Evolutionary conservation across 306 rosid genomes (phyloP).

Genomic region (Vigna radiata): DNA sequence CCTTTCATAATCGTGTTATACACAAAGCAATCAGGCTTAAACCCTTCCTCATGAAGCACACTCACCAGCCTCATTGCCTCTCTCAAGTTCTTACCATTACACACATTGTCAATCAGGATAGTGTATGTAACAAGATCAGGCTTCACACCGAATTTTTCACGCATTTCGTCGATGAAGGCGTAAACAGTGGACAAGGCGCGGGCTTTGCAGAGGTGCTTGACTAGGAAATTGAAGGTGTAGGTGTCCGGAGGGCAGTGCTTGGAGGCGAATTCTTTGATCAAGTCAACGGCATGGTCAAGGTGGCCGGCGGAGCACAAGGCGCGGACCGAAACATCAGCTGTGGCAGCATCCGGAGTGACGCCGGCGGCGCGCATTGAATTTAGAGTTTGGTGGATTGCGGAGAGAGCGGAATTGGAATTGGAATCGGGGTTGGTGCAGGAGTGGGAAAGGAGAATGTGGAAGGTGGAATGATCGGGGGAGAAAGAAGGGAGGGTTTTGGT

Average conservation of each 20-base stretch:
- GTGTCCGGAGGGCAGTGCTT: constrained; percentile 69
- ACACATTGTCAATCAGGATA: constrained; percentile 82
- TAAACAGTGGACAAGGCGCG: constrained; percentile 56
- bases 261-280: constrained; percentile 60
- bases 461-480: constrained; percentile 76
- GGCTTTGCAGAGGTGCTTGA: constrained; percentile 72
- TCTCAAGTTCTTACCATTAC: constrained; percentile 71
- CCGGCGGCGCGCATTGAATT: constrained; percentile 73
- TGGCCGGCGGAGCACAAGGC: constrained; percentile 63
- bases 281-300: constrained; percentile 62
- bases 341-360: constrained; percentile 62
- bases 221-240: constrained; percentile 69
- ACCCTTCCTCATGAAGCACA: constrained; percentile 72
- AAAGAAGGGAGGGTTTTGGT: constrained; percentile 59
- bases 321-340: constrained; percentile 71
- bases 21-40: constrained; percentile 80
- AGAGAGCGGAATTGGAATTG: constrained; percentile 54
- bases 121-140: constrained; percentile 89
- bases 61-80: constrained; percentile 70
- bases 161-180: constrained; percentile 66
- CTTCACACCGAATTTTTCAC: constrained; percentile 48
- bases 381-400: constrained; percentile 65
- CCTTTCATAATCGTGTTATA: constrained; percentile 92
- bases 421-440: constrained; percentile 50
- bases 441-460: constrained; percentile 67